These are phyloP conservation scores for Phalaenopsis aphrodite DNA, from an alignment of 106 monocot genomes.

Conservation along the genomic window DNA sequence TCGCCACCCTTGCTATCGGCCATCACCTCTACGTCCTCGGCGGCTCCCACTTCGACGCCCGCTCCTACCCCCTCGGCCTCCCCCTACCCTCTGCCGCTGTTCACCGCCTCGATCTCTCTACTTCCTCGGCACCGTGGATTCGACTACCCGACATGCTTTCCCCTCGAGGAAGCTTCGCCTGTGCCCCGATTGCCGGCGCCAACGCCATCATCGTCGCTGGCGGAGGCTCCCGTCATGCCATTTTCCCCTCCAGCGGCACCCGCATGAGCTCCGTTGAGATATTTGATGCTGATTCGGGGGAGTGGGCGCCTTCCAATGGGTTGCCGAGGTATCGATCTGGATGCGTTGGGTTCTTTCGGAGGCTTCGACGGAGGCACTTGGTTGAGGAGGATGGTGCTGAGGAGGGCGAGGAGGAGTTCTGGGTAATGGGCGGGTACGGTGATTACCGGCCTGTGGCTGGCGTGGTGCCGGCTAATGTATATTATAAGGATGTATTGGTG, in stretches of 20 bases:
- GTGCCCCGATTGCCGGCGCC: conserved; percentile 18
- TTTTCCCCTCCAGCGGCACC: conserved; percentile 57
- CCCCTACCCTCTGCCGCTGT: conserved; percentile 41
- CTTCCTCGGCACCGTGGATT: conserved; percentile 26
- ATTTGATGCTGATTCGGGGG: conserved; percentile 17
- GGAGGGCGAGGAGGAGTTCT: conserved; percentile 48
- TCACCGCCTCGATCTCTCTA: conserved; percentile 33
- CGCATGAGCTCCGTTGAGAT: conserved; percentile 49
- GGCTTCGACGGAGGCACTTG: not conserved
- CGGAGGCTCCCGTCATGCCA: conserved; percentile 72
- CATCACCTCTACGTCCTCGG: conserved; percentile 53
- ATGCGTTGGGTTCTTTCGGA: conserved; percentile 48
- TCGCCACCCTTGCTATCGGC: conserved; percentile 32
- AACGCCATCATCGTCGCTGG: conserved; percentile 54
- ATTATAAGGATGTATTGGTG: conserved; percentile 63
- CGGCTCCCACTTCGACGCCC: conserved; percentile 68
- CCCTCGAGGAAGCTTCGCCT: conserved; percentile 76
- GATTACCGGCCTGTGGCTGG: conserved; percentile 55
- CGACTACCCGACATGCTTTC: conserved; percentile 42
- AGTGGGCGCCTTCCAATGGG: conserved; percentile 33
- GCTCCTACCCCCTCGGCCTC: conserved; percentile 52
- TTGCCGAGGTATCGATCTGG: conserved; percentile 57
- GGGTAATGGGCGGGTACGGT: conserved; percentile 93
- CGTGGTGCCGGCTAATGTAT: conserved; percentile 60
- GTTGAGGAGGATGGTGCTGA: not conserved